These are phyloP conservation scores for Penicillium aurantiogriseum DNA, from an alignment of 2,329 filamentous ascomycete species.

Conservation along the genomic window DNA sequence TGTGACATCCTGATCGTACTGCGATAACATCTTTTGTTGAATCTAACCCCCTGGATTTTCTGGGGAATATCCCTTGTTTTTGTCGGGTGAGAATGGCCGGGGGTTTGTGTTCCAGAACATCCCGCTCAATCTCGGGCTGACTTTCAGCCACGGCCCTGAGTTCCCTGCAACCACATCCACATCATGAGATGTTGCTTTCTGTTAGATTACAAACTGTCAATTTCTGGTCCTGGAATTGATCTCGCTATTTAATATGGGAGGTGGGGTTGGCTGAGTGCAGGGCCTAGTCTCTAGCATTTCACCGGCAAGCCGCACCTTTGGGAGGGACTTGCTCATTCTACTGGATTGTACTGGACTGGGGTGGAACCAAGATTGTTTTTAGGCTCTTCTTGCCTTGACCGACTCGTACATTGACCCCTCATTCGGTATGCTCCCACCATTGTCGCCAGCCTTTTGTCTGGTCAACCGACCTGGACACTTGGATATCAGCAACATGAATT, in stretches of 20 bases:
- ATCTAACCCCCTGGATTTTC: not conserved
- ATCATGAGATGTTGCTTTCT: slow-evolving; percentile 5
- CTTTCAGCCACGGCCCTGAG: slow-evolving; percentile 1
- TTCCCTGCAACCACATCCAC: not conserved
- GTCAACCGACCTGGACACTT: not conserved
- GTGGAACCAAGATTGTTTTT: not conserved
- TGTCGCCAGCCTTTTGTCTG: not conserved
- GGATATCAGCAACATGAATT: not conserved
- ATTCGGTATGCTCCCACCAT: slow-evolving; percentile 1
- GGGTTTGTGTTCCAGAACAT: slow-evolving; percentile 7
- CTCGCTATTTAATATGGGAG: slow-evolving; percentile 2
- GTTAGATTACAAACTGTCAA: slow-evolving; percentile 6
- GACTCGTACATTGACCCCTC: slow-evolving; percentile 8
- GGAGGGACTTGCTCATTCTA: not conserved
- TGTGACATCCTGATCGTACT: not conserved
- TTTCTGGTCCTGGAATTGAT: not conserved
- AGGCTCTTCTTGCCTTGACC: not conserved
- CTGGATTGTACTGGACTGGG: not conserved
- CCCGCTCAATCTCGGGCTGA: slow-evolving; percentile 9
- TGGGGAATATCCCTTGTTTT: not conserved
- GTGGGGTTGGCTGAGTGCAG: not conserved
- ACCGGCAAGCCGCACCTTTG: not conserved
- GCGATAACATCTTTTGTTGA: not conserved
- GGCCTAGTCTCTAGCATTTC: slow-evolving; percentile 6
- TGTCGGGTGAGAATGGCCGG: not conserved